Base-by-base conservation (phyloP, 108 stramenopile species). In the Nitzschia sp. region DNA sequence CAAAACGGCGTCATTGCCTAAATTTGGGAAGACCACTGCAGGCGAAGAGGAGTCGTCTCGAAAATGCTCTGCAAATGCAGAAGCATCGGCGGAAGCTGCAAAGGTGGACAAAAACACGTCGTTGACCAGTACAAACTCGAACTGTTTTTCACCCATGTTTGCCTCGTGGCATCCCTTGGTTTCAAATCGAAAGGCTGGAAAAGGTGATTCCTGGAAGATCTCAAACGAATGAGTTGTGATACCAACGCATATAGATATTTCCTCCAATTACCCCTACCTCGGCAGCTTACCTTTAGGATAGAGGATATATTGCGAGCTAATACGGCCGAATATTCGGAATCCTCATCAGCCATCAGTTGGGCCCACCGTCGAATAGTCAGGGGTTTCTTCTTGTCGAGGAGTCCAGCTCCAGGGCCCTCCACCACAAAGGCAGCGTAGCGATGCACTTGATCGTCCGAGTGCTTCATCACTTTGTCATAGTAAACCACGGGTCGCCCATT, bases 101-200 rank as follows among this genome's bases (percentile, higher is more conserved):
- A 91, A 88, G 9, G 25, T 31, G 11, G 53, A 33, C 19, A 91
- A 55, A 3, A 22, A 38, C 19, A 76, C 58, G 54, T 73, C 76
- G 59, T 83, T 50, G 38, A 88, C 84, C 44, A 91, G 28, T 1
- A 64, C 90, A 73, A 91, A 91, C 65, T 91, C 87, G 67, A 91
- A 85, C n/a, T n/a, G 46, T 41, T 41, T 34, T 3, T 36, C n/a
- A 0, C 45, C 25, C 0, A 65, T 45, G 11, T 72, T 77, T 0
- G 22, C 47, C 0, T 48, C 8, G 1, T 69, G 59, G 9, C 70
- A 63, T 36, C 64, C 63, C 27, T 67, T 67, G 30, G 75, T 81
- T 69, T 76, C 80, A 45, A 68, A 72, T 31, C 71, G 72, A 47
- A 69, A 66, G 17, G 60, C 75, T 9, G 16, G 15, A 55, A 53